Evolutionary conservation across 495 filamentous ascomycete genomes (phyloP), one percentile per base, ranked within the genome.

Genomic region (Hyaloscypha bicolor): DNA sequence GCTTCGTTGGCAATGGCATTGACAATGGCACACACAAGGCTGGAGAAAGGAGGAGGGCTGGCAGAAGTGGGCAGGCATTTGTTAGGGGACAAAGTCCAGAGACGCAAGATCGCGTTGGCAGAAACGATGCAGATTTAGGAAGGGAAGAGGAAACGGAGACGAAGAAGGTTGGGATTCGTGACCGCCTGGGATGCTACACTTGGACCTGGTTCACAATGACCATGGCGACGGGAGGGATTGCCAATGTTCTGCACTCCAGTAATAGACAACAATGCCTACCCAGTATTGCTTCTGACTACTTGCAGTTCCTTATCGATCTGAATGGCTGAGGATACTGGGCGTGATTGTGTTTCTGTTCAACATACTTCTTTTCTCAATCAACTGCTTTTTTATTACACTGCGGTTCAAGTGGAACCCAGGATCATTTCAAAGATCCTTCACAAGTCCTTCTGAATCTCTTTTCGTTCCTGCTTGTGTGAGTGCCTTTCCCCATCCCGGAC

Each of bases 141-240:
- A 19, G 35, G 8, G 37, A 29, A 8, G 37, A 66, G 9, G 64
- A 52, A 22, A 32, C 55, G n/a, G 58, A 65, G 5, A 33, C 16
- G 21, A 65, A 68, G 39, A 79, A 75, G 55, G 72, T 79, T 60
- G 74, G 81, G 16, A 73, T 83, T 37, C 67, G 76, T 39, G 82
- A 84, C 65, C 71, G 82, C 53, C 81, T 85, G 52, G 76, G 69
- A 16, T 81, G 78, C 62, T 80, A 79, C 62, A 79, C 74, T 71
- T 91, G 89, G 89, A 89, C 87, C 8, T 93, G 86, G 78, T 91
- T 91, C 65, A 90, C 89, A 4, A 81, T 90, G 79, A 86, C 83
- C 19, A 93, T 93, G 91, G 92, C 92, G 3, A 95, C 93, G 0
- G 93, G 92, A 14, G 93, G 93, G 0, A 80, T 96, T 66, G 89